Evolutionary conservation across 176 grass and related monocot genomes (phyloP).

Genomic region (Paspalum notatum): DNA sequence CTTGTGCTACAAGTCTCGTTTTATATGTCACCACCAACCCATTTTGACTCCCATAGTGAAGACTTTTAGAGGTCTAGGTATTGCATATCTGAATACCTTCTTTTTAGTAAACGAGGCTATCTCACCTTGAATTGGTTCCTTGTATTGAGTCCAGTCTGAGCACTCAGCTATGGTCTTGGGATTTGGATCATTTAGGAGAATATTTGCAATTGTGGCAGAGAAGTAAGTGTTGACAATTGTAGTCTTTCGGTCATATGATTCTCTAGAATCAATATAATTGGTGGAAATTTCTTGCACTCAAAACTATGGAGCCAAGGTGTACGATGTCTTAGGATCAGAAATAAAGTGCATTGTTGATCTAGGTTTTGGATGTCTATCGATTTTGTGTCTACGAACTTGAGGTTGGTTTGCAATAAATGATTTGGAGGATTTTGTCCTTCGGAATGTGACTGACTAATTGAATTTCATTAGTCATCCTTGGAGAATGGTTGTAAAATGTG

Average conservation of each 20-base stretch:
- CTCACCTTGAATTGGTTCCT: neutral
- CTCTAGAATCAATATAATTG: neutral
- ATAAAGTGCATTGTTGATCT: neutral
- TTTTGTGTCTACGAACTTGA: neutral
- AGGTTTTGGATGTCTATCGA: neutral
- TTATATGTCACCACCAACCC: neutral
- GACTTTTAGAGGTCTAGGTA: neutral
- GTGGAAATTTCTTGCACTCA: neutral
- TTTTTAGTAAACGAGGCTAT: neutral
- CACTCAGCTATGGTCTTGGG: neutral
- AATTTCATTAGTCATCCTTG: no score
- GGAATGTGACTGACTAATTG: no score
- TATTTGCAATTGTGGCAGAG: neutral
- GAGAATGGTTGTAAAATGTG: no score
- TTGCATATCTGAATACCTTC: neutral
- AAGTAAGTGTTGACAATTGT: neutral
- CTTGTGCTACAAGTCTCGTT: neutral
- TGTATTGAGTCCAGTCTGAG: neutral
- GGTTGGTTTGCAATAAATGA: neutral
- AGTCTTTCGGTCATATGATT: neutral
- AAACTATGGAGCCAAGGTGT: neutral
- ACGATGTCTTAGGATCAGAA: neutral
- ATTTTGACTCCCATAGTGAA: neutral
- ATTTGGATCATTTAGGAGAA: neutral
- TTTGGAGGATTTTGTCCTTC: neutral